Conservation (phyloP, 495 filamentous ascomycete species). For the Penicillium mononematosum region DNA sequence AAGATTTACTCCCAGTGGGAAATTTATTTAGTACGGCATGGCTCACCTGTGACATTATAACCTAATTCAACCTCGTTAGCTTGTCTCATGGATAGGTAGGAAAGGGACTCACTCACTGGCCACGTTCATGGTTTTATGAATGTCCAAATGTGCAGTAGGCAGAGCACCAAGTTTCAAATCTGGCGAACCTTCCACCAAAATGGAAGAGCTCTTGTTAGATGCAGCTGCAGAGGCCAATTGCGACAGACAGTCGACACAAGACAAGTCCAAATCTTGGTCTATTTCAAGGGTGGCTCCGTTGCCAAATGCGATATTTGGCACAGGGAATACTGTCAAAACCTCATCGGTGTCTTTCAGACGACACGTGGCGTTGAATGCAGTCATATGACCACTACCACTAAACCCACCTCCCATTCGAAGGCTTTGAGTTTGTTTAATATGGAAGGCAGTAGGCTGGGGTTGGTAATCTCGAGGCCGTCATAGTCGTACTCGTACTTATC, state of each 20-base stretch:
- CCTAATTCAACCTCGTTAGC: constrained; percentile 13
- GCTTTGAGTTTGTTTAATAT: constrained; percentile 23
- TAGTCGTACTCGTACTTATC: constrained; percentile 30
- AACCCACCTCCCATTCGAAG: constrained; percentile 26
- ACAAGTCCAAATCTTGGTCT: constrained; percentile 30
- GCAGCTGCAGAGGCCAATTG: constrained; percentile 22
- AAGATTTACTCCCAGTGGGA: neutral
- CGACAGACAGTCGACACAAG: constrained; percentile 32
- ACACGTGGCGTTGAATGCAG: constrained; percentile 29
- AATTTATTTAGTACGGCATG: neutral
- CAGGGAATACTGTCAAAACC: constrained; percentile 25
- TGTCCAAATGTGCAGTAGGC: constrained; percentile 31
- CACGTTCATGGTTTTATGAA: constrained; percentile 28
- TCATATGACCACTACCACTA: constrained; percentile 29
- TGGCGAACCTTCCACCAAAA: constrained; percentile 26
- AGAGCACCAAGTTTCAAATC: constrained; percentile 25
- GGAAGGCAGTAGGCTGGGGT: constrained; percentile 25
- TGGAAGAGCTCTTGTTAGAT: constrained; percentile 23
- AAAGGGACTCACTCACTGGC: neutral
- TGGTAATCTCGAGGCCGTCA: constrained; percentile 25
- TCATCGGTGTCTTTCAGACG: constrained; percentile 15
- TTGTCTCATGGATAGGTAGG: neutral
- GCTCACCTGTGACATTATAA: constrained; percentile 28
- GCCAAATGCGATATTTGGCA: constrained; percentile 25
- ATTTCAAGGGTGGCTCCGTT: constrained; percentile 20